Evolutionary conservation across 371 early-diverging fungal genomes (phyloP).

Genomic region (Mortierella sp.): DNA sequence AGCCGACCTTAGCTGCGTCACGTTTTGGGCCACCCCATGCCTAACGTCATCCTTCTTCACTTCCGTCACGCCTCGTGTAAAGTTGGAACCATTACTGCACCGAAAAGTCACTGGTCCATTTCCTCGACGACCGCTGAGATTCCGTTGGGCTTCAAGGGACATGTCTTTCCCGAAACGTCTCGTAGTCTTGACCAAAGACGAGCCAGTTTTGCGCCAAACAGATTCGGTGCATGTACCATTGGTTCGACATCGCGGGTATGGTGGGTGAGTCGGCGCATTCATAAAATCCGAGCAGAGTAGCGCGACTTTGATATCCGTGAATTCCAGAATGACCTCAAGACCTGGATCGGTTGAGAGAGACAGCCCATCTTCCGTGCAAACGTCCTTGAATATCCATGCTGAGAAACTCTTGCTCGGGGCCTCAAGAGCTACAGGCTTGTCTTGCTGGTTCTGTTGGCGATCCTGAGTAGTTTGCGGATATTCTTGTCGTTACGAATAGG

Average conservation of each 20-base stretch:
- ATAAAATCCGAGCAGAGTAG: conserved; percentile 3
- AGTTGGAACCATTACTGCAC: not conserved
- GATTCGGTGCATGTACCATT: not conserved
- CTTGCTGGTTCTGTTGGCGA: conserved; percentile 8
- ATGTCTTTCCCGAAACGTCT: conserved; percentile 14
- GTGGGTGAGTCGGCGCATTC: conserved; percentile 2
- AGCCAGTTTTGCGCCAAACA: conserved; percentile 14
- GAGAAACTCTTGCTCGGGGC: conserved; percentile 21
- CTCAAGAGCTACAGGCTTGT: conserved; percentile 9
- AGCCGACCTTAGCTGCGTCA: conserved; percentile 23
- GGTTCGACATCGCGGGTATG: conserved; percentile 10
- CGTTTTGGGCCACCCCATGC: conserved; percentile 25
- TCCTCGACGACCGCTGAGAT: conserved; percentile 34
- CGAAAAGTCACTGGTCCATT: conserved; percentile 31
- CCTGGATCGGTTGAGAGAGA: not conserved
- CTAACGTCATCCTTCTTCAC: conserved; percentile 15
- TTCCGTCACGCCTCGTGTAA: conserved; percentile 24
- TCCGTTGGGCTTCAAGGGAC: conserved; percentile 14
- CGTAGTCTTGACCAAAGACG: conserved; percentile 23
- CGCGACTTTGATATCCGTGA: conserved; percentile 15
- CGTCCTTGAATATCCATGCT: conserved; percentile 24
- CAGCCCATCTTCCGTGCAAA: conserved; percentile 14
- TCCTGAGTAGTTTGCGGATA: conserved; percentile 8
- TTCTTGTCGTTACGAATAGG: conserved; percentile 1
- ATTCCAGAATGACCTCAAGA: not conserved